These are phyloP conservation scores for Arctium minus DNA, from an alignment of 129 eudicot genomes.

Conservation along the genomic window DNA sequence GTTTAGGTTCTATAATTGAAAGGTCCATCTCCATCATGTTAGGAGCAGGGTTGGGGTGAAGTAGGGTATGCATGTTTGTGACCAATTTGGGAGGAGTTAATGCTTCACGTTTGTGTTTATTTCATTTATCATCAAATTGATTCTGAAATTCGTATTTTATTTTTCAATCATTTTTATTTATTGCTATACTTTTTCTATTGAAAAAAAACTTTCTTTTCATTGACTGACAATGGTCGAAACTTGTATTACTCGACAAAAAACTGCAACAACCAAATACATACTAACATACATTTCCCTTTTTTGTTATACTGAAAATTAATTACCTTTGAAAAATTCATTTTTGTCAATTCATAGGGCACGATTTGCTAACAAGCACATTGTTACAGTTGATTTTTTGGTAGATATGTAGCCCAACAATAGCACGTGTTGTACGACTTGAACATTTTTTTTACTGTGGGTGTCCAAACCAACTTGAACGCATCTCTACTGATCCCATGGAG, in stretches of 20 bases:
- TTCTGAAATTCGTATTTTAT: not conserved
- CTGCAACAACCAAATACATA: too few species aligned
- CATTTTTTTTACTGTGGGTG: not conserved
- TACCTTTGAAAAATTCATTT: not conserved
- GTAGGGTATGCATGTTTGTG: conserved; percentile 7
- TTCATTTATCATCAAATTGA: not conserved
- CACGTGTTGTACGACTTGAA: not conserved
- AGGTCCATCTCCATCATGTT: not conserved
- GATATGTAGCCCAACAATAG: not conserved
- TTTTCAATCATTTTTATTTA: not conserved
- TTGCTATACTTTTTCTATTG: not conserved
- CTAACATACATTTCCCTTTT: too few species aligned
- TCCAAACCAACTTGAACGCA: not conserved
- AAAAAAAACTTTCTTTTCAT: not conserved
- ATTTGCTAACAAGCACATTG: not conserved
- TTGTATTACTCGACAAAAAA: too few species aligned
- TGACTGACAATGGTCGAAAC: not conserved
- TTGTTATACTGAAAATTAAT: not conserved
- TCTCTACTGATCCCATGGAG: not conserved
- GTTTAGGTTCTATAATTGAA: not conserved
- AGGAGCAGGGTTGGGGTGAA: not conserved
- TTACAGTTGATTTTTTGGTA: not conserved
- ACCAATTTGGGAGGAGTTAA: not conserved
- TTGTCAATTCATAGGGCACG: not conserved
- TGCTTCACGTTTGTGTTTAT: not conserved